These are phyloP conservation scores for Camelina hispida DNA, from an alignment of 345 rosid genomes.

Conservation along the genomic window DNA sequence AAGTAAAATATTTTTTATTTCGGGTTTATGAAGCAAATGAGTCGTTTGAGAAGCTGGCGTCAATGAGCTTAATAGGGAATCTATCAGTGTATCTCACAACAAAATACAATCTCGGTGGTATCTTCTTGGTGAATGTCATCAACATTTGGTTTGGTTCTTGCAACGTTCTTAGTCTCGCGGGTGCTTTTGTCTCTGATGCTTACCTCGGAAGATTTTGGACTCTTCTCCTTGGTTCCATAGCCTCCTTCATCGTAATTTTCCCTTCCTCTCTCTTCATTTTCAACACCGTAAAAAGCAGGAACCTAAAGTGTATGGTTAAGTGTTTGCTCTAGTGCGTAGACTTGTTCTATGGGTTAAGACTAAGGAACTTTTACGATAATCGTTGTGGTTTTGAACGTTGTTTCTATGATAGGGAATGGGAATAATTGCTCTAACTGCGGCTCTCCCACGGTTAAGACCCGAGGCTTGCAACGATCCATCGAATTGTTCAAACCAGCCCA, in stretches of 20 bases:
- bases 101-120: constrained; percentile 64
- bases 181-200: constrained; percentile 71
- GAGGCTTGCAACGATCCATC: constrained; percentile 43
- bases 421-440: constrained; percentile 61
- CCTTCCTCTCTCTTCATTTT: background rate
- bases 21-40: constrained; percentile 55
- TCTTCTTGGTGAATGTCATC: constrained; percentile 56
- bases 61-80: constrained; percentile 66
- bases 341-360: background rate
- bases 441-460: constrained; percentile 52
- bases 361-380: background rate
- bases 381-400: background rate
- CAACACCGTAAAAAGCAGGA: background rate
- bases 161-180: constrained; percentile 58
- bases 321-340: too few relatives aligned
- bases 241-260: constrained; percentile 57
- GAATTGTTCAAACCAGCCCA: constrained; percentile 46
- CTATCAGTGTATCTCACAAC: constrained; percentile 56
- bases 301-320: background rate
- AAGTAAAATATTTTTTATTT: too few relatives aligned
- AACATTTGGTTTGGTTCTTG: constrained; percentile 66
- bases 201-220: constrained; percentile 66
- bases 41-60: constrained; percentile 78
- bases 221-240: constrained; percentile 58
- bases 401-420: constrained; percentile 62